Evolutionary conservation across 495 filamentous ascomycete species (phyloP).

Genomic region (Pyronema domesticum): DNA sequence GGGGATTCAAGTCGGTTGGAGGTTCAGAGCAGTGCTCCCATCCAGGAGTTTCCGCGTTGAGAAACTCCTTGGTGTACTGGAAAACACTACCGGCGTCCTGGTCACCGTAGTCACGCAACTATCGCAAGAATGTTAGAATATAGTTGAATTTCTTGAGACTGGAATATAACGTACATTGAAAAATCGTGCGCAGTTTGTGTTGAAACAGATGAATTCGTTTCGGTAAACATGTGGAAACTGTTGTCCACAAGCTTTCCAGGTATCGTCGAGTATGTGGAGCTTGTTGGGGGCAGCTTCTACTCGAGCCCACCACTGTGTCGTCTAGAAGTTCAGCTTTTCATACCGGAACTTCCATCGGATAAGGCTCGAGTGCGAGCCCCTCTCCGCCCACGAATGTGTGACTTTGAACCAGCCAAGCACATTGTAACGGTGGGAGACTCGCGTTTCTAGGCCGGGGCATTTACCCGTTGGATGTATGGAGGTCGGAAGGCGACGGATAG

Average conservation of each 20-base stretch:
- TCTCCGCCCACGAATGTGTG: slow-evolving; percentile 57
- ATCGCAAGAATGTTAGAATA: no score
- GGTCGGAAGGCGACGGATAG: no score
- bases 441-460: no score
- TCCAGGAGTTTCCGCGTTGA: slow-evolving; percentile 29
- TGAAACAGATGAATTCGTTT: slow-evolving; percentile 54
- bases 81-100: neutral
- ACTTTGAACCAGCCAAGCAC: slow-evolving; percentile 59
- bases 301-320: slow-evolving; percentile 52
- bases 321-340: slow-evolving; percentile 45
- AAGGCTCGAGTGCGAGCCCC: slow-evolving; percentile 23
- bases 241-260: slow-evolving; percentile 30
- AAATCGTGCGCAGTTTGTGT: slow-evolving; percentile 37
- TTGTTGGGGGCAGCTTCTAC: slow-evolving; percentile 17
- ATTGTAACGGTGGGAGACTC: slow-evolving; percentile 45
- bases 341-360: slow-evolving; percentile 44
- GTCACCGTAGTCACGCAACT: no score
- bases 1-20: slow-evolving; percentile 25
- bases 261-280: slow-evolving; percentile 27
- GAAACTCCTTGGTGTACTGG: slow-evolving; percentile 30
- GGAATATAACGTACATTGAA: slow-evolving; percentile 28
- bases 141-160: slow-evolving; percentile 35
- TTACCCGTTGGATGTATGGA: no score
- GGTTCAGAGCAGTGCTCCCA: slow-evolving; percentile 27
- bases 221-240: slow-evolving; percentile 32